Percentiles rank a stretch among this genome's conserved stretches.
phyloP scores from a whole-genome alignment of 163 green algal genomes.

The Chlorella variabilis region DNA sequence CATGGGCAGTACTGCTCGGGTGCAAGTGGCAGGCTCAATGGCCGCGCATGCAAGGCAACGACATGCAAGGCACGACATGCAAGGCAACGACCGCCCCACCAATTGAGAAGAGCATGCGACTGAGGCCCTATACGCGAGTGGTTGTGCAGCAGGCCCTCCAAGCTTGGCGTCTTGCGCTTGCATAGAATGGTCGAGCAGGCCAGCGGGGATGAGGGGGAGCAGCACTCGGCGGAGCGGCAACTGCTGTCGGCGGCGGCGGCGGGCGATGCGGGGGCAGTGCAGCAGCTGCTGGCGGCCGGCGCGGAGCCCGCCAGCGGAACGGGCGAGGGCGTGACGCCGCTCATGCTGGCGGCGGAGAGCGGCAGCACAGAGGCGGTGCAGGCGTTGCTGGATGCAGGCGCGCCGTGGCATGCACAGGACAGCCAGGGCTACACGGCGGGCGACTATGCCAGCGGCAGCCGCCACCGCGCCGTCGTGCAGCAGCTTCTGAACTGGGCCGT shows the following conservation, averaged over 20 bases:
- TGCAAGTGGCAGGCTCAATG: too few species aligned
- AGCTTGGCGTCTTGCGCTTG: too few species aligned
- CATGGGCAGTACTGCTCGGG: too few species aligned
- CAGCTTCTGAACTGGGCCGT: slow-evolving; percentile 85
- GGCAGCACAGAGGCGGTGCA: slow-evolving; percentile 51
- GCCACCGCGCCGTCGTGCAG: slow-evolving; percentile 67
- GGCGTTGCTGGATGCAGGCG: slow-evolving; percentile 70
- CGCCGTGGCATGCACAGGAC: slow-evolving; percentile 90
- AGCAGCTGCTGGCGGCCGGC: slow-evolving; percentile 24
- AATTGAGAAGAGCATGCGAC: too few species aligned
- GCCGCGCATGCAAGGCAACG: too few species aligned
- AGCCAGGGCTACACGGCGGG: slow-evolving; percentile 81
- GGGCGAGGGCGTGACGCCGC: slow-evolving; percentile 47
- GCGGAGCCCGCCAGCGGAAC: slow-evolving; percentile 23
- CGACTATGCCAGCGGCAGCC: slow-evolving; percentile 80
- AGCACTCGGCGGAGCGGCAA: not conserved
- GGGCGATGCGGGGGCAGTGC: slow-evolving; percentile 18
- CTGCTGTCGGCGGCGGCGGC: slow-evolving; percentile 24
- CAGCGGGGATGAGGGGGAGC: too few species aligned
- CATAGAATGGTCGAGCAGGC: too few species aligned
- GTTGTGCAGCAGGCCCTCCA: too few species aligned
- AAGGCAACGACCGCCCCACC: too few species aligned
- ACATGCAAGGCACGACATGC: too few species aligned
- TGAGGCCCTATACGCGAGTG: too few species aligned
- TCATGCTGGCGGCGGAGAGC: slow-evolving; percentile 62